Base-by-base conservation (phyloP, 805 yeast species). In the Yarrowia hollandica region DNA sequence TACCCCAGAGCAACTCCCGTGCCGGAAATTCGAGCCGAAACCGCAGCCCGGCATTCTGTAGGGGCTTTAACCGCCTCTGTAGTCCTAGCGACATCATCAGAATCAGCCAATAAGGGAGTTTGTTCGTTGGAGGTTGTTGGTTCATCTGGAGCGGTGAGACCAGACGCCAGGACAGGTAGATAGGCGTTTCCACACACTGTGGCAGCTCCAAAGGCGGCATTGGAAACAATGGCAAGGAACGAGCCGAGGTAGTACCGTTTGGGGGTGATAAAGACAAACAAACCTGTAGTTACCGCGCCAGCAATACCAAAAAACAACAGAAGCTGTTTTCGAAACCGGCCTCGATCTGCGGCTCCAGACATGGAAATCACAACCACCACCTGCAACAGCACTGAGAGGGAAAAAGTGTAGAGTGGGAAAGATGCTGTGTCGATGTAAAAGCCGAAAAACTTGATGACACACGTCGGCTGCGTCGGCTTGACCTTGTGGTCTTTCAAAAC, bases 141-240 rank as follows among this genome's bases (percentile, higher is more conserved):
- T 12, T n/a, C 28, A n/a, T 15, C 31, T 5, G 31, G 23, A 3
- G 35, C 23, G 21, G 14, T 38, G 33, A 60, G 39, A 12, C 64
- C 41, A 44, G 65, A 63, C 10, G 82, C 86, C 33, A 87, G 70
- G 0, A 80, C 75, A 0, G 94, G 90, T 39, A 87, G 69, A 63
- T 82, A 81, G 1, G 94, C 84, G 68, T 87, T 88, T 6, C 90
- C 91, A 64, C 90, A 85, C 10, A 87, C 92, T 59, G 84, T 84
- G 2, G 85, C 89, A 8, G 86, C 88, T 0, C 95, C 95, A 70
- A 81, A 87, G 19, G 86, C 80, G 14, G 85, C 76, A 65, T 85
- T 87, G 1, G 89, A 85, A 0, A 83, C 50, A 5, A 86, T 77
- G 14, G 88, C 85, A 14, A 84, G 69, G 0, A 81, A 19, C 0